phyloP scores from a whole-genome alignment of 2,329 filamentous ascomycete species.

The Epichloe uncinata region DNA sequence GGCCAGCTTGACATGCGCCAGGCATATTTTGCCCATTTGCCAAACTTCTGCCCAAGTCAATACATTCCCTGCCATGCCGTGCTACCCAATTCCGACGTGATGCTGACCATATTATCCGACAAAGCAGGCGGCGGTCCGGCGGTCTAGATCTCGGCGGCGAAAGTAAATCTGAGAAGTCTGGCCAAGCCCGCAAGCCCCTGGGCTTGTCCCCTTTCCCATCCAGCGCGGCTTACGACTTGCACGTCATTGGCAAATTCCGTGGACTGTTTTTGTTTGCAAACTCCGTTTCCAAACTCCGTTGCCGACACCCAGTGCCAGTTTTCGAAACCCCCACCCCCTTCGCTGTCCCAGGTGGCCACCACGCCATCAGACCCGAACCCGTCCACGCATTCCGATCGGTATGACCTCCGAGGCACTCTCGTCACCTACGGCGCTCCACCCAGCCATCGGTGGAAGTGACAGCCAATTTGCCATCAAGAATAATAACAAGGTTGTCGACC shows the following conservation, averaged over 20 bases:
- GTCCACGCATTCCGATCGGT: slow-evolving; percentile 6
- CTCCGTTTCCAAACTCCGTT: neutral
- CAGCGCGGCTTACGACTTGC: neutral
- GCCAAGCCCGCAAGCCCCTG: no score
- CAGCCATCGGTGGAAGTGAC: slow-evolving; percentile 26
- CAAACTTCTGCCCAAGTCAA: no score
- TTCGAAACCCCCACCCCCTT: slow-evolving; percentile 2
- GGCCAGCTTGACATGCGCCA: neutral
- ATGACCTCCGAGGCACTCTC: slow-evolving; percentile 22
- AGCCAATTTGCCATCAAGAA: slow-evolving; percentile 7
- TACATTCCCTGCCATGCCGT: neutral
- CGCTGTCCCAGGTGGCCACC: neutral
- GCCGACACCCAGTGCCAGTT: neutral
- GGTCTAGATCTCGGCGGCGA: neutral
- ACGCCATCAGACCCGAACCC: neutral
- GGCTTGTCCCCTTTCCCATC: no score
- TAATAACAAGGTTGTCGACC: slow-evolving; percentile 6
- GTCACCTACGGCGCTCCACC: slow-evolving; percentile 38
- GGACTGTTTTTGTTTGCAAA: neutral
- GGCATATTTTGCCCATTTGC: neutral
- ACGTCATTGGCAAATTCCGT: neutral
- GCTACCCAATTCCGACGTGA: neutral
- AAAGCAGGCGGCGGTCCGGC: neutral
- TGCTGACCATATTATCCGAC: neutral
- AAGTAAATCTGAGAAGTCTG: neutral